Percentiles rank a stretch among this genome's conserved stretches.
Evolutionary conservation across 208 protist species (phyloP).

Genomic region (Wallacemonas sp.): DNA sequence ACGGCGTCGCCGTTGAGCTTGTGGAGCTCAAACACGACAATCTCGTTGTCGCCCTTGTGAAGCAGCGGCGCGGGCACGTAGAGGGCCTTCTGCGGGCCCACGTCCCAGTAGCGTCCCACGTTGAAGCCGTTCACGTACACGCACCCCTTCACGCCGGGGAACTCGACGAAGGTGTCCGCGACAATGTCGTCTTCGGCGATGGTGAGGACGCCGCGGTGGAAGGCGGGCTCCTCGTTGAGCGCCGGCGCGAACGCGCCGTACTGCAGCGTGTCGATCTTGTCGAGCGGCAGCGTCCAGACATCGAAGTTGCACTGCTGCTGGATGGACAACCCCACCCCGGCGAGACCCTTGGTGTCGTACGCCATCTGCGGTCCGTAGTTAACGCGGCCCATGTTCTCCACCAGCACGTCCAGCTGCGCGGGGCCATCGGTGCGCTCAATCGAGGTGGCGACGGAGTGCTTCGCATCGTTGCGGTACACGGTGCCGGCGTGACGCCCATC

Average conservation of each 20-base stretch:
- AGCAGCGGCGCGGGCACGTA: constrained; percentile 77
- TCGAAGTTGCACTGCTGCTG: constrained; percentile 12
- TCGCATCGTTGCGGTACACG: constrained; percentile 11
- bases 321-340: constrained; percentile 1
- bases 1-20: constrained; percentile 74
- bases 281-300: constrained; percentile 7
- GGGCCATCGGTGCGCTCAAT: constrained; percentile 2
- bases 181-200: background rate
- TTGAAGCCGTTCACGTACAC: constrained; percentile 82
- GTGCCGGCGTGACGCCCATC: constrained; percentile 2
- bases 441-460: constrained; percentile 1
- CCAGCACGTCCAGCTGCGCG: constrained; percentile 10
- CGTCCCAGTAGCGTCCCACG: constrained; percentile 7
- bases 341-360: background rate
- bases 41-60: constrained; percentile 29
- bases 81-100: constrained; percentile 60
- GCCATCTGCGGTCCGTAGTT: constrained; percentile 5
- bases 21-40: constrained; percentile 56
- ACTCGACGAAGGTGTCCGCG: constrained; percentile 11
- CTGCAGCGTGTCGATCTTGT: background rate
- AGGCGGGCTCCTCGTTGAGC: background rate
- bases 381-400: constrained; percentile 11
- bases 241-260: background rate
- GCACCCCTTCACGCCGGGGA: constrained; percentile 82
- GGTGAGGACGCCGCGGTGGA: constrained; percentile 8